Percentiles rank a stretch among this genome's conserved stretches.
Evolutionary conservation across 371 early-diverging fungal genomes (phyloP).

Genomic region (Syncephalastrum monosporum): DNA sequence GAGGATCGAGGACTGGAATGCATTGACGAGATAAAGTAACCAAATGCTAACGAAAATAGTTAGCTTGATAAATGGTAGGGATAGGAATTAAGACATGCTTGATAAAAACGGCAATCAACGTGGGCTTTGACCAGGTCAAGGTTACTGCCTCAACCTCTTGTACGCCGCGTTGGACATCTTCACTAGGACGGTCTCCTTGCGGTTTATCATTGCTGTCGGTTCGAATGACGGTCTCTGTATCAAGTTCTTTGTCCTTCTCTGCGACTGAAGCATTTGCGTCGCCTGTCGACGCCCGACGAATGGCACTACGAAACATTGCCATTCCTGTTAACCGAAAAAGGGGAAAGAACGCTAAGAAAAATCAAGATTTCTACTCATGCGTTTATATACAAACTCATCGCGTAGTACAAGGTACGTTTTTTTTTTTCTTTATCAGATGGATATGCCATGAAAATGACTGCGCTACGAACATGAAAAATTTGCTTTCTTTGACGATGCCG

Average conservation of each 20-base stretch:
- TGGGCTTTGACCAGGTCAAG: constrained; percentile 15
- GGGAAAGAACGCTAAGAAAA: too few relatives aligned
- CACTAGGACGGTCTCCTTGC: constrained; percentile 3
- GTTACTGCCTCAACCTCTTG: constrained; percentile 15
- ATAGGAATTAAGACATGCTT: constrained; percentile 6
- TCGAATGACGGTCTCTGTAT: constrained; percentile 7
- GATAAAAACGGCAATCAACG: constrained; percentile 12
- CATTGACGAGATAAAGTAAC: constrained; percentile 20
- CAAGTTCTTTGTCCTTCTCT: constrained; percentile 13
- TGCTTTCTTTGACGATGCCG: too few relatives aligned
- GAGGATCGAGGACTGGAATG: constrained; percentile 16
- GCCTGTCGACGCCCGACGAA: constrained; percentile 1
- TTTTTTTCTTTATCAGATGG: too few relatives aligned
- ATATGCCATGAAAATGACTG: too few relatives aligned
- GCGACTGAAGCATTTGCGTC: constrained; percentile 6
- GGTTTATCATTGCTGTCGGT: not conserved
- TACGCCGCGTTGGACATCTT: constrained; percentile 14
- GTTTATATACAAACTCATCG: too few relatives aligned
- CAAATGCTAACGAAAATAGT: constrained; percentile 12
- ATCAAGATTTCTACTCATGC: too few relatives aligned
- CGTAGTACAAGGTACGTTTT: too few relatives aligned
- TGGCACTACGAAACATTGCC: not conserved
- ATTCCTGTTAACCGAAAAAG: not conserved
- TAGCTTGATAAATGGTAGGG: not conserved
- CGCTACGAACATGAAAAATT: too few relatives aligned